phyloP scores from a whole-genome alignment of 176 grass and related monocot species.

The Lolium multiflorum region DNA sequence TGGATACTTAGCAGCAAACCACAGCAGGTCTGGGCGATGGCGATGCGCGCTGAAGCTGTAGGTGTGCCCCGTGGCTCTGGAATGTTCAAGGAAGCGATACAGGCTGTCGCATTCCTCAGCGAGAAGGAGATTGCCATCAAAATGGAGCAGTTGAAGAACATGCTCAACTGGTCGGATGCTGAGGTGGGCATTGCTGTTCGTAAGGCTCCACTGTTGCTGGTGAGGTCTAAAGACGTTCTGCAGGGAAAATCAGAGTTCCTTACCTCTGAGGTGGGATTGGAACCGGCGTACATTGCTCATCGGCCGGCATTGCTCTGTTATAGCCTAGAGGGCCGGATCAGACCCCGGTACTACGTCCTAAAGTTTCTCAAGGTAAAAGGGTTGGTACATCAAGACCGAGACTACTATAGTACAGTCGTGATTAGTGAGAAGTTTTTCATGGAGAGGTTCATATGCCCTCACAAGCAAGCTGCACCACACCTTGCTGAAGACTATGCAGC shows the following conservation, averaged over 20 bases:
- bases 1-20: neutral
- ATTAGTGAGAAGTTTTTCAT: neutral
- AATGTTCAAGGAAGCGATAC: neutral
- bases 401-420: neutral
- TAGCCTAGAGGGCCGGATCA: conserved; percentile 36
- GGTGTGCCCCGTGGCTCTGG: too few species aligned
- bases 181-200: neutral
- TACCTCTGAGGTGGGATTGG: conserved; percentile 32
- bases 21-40: neutral
- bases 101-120: neutral
- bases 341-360: neutral
- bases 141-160: neutral
- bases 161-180: neutral
- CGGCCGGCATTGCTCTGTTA: conserved; percentile 46
- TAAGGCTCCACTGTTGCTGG: neutral
- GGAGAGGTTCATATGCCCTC: neutral
- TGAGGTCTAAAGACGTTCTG: conserved; percentile 43
- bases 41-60: neutral
- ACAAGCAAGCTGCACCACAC: neutral
- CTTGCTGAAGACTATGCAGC: neutral
- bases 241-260: conserved; percentile 35
- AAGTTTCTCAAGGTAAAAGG: neutral
- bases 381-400: neutral
- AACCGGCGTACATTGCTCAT: conserved; percentile 35
- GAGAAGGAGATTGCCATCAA: neutral